Conservation (phyloP, 495 filamentous ascomycete species). For the Aspergillus coremiiformis region DNA sequence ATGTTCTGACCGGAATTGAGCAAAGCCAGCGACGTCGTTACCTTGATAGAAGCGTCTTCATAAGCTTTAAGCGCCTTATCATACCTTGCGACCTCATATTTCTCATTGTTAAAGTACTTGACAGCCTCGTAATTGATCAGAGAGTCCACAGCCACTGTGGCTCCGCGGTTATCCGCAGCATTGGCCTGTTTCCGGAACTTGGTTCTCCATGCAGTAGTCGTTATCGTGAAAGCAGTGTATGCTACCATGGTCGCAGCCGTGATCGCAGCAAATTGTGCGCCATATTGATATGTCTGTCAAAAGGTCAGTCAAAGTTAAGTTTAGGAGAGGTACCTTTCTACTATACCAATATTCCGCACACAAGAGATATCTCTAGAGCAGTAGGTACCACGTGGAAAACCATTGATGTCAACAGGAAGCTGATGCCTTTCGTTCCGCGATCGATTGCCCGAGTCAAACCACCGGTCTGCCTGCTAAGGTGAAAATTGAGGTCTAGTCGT, state of each 20-base stretch:
- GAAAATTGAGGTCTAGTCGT: slow-evolving; percentile 85
- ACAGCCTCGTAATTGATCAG: slow-evolving; percentile 98
- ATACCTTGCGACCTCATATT: slow-evolving; percentile 84
- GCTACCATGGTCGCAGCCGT: slow-evolving; percentile 86
- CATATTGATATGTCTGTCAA: slow-evolving; percentile 84
- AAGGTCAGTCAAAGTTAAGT: slow-evolving; percentile 7
- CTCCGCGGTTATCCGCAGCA: slow-evolving; percentile 89
- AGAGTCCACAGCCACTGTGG: slow-evolving; percentile 91
- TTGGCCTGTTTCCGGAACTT: slow-evolving; percentile 93
- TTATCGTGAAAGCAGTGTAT: slow-evolving; percentile 91
- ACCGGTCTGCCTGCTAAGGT: slow-evolving; percentile 87
- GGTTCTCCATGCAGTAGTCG: slow-evolving; percentile 92
- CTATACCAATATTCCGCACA: slow-evolving; percentile 76
- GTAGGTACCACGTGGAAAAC: slow-evolving; percentile 96
- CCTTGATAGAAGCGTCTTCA: slow-evolving; percentile 91
- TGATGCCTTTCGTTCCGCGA: slow-evolving; percentile 95
- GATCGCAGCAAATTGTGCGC: slow-evolving; percentile 81
- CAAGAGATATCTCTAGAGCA: slow-evolving; percentile 86
- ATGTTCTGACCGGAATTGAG: slow-evolving; percentile 98
- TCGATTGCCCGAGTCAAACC: slow-evolving; percentile 93
- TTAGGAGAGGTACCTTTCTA: background rate
- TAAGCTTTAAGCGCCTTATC: slow-evolving; percentile 80
- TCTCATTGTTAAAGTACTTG: slow-evolving; percentile 99
- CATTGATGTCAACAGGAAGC: slow-evolving; percentile 94
- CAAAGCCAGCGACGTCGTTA: slow-evolving; percentile 84